phyloP scores from a whole-genome alignment of 148 eudicot genomes.

The Chenopodium berlandieri region DNA sequence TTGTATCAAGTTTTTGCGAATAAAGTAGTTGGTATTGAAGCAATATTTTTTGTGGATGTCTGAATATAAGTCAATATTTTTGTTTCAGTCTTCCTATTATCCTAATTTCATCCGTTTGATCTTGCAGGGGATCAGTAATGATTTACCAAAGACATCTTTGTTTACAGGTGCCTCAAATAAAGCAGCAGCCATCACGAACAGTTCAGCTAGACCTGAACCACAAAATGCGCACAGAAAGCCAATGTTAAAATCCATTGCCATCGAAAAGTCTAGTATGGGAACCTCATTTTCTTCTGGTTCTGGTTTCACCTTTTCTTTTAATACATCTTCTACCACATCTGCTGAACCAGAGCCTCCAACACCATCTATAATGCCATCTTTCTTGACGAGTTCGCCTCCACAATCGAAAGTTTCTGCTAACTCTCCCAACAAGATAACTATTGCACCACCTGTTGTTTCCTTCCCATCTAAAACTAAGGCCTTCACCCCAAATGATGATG shows the following conservation, averaged over 20 bases:
- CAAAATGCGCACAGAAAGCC: constrained; percentile 33
- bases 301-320: constrained; percentile 68
- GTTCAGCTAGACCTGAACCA: constrained; percentile 23
- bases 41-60: background rate
- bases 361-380: constrained; percentile 72
- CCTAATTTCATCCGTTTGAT: background rate
- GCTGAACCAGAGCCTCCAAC: constrained; percentile 68
- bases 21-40: background rate
- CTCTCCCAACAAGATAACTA: constrained; percentile 48
- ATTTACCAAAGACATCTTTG: constrained; percentile 25
- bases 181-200: constrained; percentile 24
- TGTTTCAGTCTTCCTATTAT: background rate
- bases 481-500: constrained; percentile 31
- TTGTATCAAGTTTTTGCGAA: background rate
- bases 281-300: constrained; percentile 33
- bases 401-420: constrained; percentile 30
- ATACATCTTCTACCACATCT: constrained; percentile 42
- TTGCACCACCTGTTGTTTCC: constrained; percentile 54
- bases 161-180: constrained; percentile 28
- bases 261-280: constrained; percentile 39
- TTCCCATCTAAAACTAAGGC: constrained; percentile 53
- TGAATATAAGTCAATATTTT: background rate
- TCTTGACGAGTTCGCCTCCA: constrained; percentile 31
- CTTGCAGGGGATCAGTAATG: constrained; percentile 29
- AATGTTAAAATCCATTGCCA: constrained; percentile 47